Evolutionary conservation across 2,329 filamentous ascomycete species (phyloP).

Genomic region (Davidsoniella eucalypti): DNA sequence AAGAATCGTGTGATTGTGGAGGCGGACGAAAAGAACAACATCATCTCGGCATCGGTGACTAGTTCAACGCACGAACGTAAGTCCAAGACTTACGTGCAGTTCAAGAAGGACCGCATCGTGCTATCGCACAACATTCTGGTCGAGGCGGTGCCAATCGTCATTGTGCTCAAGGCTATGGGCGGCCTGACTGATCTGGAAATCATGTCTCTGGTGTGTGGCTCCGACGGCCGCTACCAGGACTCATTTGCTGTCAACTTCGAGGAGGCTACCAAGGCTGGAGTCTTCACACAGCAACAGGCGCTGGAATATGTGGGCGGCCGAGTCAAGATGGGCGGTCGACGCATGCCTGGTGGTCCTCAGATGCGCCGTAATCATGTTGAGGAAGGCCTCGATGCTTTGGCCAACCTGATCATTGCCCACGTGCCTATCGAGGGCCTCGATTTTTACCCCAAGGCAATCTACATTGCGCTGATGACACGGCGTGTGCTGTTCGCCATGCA

Average conservation of each 20-base stretch:
- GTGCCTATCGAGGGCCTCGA: slow-evolving; percentile 83
- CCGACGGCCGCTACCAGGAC: slow-evolving; percentile 79
- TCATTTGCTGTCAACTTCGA: slow-evolving; percentile 94
- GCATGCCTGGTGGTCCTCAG: slow-evolving; percentile 32
- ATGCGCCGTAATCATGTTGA: slow-evolving; percentile 66
- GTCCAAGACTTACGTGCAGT: slow-evolving; percentile 87
- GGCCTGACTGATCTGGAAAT: slow-evolving; percentile 93
- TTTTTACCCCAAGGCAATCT: slow-evolving; percentile 92
- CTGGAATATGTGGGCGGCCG: slow-evolving; percentile 78
- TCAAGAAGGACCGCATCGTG: slow-evolving; percentile 84
- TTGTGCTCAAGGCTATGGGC: slow-evolving; percentile 83
- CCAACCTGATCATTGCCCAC: slow-evolving; percentile 86
- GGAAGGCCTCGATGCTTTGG: slow-evolving; percentile 82
- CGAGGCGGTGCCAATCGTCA: slow-evolving; percentile 88
- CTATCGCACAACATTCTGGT: slow-evolving; percentile 85
- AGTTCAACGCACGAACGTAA: slow-evolving; percentile 96
- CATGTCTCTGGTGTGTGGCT: slow-evolving; percentile 73
- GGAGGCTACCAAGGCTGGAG: slow-evolving; percentile 64
- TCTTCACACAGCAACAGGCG: slow-evolving; percentile 89
- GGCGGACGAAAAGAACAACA: slow-evolving; percentile 75
- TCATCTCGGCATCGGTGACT: slow-evolving; percentile 89
- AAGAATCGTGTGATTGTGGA: slow-evolving; percentile 99
- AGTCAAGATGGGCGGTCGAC: slow-evolving; percentile 70
- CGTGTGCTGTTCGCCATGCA: slow-evolving; percentile 87
- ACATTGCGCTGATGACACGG: slow-evolving; percentile 94